These are phyloP conservation scores for Parafenestella ontariensis DNA, from an alignment of 2,329 filamentous ascomycete genomes.

Conservation along the genomic window DNA sequence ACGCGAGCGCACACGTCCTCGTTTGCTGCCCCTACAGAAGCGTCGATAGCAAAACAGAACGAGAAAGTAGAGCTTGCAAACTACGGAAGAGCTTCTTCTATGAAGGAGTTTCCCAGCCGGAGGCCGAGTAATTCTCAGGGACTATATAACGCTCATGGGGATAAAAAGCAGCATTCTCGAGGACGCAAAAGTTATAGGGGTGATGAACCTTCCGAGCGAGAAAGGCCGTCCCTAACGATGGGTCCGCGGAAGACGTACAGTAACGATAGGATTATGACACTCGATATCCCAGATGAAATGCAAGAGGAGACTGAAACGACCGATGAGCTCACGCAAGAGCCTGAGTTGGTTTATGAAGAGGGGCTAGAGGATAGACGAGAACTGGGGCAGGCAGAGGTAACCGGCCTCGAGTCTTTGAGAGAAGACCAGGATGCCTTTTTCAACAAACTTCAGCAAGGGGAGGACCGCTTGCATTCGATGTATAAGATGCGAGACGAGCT, in stretches of 20 bases:
- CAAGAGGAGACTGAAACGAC: not conserved
- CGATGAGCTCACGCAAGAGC: not conserved
- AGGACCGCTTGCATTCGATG: not conserved
- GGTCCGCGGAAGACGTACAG: not conserved
- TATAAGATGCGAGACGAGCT: not conserved
- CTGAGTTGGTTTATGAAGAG: not conserved
- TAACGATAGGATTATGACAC: not conserved
- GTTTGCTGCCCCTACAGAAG: constrained; percentile 5
- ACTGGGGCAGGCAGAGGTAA: not conserved
- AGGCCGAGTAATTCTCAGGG: not conserved
- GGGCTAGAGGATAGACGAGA: not conserved
- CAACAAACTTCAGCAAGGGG: not conserved
- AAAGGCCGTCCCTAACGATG: not conserved
- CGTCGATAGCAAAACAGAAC: constrained; percentile 9
- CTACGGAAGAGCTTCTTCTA: not conserved
- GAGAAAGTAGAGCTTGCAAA: constrained; percentile 7
- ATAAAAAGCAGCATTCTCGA: not conserved
- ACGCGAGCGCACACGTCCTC: not conserved
- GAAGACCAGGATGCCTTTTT: not conserved
- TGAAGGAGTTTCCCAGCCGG: not conserved
- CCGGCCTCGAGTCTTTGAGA: not conserved
- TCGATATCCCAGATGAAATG: not conserved
- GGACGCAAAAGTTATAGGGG: not conserved
- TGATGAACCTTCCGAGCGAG: not conserved
- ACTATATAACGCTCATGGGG: not conserved